phyloP scores from a whole-genome alignment of 768 basidiomycete species.

The Rhizopogon rudus region DNA sequence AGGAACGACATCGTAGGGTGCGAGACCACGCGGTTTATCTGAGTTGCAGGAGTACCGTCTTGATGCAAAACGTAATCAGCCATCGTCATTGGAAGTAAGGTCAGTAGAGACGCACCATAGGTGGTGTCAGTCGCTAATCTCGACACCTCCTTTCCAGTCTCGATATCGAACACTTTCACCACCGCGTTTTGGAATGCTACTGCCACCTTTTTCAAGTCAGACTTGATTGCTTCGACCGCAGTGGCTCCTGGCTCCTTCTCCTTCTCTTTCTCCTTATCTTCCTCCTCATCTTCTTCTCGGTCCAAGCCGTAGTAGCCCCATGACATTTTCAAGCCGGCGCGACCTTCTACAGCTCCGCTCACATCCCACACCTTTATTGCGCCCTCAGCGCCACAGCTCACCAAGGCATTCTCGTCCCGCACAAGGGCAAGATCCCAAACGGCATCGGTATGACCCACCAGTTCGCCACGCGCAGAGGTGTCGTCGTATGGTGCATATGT shows the following conservation, averaged over 20 bases:
- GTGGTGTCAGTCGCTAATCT: slow-evolving; percentile 55
- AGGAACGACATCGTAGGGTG: slow-evolving; percentile 89
- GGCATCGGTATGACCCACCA: slow-evolving; percentile 92
- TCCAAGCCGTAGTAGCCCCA: slow-evolving; percentile 80
- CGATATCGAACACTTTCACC: slow-evolving; percentile 90
- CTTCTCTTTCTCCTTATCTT: slow-evolving; percentile 39
- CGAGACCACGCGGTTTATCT: slow-evolving; percentile 82
- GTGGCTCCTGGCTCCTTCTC: slow-evolving; percentile 69
- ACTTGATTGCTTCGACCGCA: slow-evolving; percentile 76
- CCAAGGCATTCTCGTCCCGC: slow-evolving; percentile 76
- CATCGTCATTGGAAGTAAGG: neutral
- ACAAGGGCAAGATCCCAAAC: slow-evolving; percentile 94
- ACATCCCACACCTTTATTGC: slow-evolving; percentile 93
- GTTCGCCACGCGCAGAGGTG: slow-evolving; percentile 65
- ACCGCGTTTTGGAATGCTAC: slow-evolving; percentile 88
- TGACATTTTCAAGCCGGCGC: slow-evolving; percentile 57
- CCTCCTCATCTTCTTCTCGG: slow-evolving; percentile 29
- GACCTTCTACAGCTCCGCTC: slow-evolving; percentile 56
- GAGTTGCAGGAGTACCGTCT: slow-evolving; percentile 74
- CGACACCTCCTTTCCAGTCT: slow-evolving; percentile 73
- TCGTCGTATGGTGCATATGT: slow-evolving; percentile 92
- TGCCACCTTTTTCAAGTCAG: slow-evolving; percentile 80
- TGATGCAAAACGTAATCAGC: slow-evolving; percentile 1
- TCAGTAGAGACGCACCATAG: slow-evolving; percentile 39
- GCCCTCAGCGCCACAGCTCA: slow-evolving; percentile 90